phyloP scores from a whole-genome alignment of 805 yeast species.

The Yarrowia porcina region DNA sequence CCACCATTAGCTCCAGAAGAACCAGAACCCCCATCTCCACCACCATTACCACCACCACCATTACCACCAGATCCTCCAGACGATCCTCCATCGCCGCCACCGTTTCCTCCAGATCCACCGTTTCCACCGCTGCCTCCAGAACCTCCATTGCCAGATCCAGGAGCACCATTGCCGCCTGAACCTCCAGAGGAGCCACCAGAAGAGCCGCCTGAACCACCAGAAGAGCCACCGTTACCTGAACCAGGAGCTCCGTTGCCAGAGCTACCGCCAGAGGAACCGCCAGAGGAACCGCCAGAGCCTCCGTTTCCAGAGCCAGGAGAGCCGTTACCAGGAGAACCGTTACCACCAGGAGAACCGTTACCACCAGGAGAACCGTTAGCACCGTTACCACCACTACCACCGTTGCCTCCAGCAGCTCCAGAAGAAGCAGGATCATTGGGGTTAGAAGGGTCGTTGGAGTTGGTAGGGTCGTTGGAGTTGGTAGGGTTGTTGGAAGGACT shows the following conservation, averaged over 20 bases:
- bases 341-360: background rate
- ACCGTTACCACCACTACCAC: background rate
- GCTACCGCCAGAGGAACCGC: too few species aligned
- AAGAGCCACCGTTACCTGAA: too few species aligned
- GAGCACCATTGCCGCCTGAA: too few species aligned
- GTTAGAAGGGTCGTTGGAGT: too few species aligned
- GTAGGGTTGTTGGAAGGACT: too few species aligned
- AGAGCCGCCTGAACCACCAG: background rate
- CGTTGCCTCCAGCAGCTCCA: background rate
- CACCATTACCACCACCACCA: background rate
- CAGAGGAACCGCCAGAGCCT: background rate
- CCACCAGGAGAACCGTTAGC: background rate
- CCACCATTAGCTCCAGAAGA: background rate
- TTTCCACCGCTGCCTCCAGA: background rate
- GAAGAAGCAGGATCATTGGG: too few species aligned
- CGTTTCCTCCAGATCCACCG: background rate
- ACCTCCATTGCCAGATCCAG: background rate
- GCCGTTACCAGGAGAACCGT: too few species aligned
- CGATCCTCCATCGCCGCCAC: background rate
- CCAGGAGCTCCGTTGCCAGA: background rate
- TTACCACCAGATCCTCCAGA: background rate
- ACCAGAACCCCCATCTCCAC: background rate
- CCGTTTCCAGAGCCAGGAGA: background rate
- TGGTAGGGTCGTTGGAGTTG: too few species aligned
- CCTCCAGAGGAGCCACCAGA: background rate